These are phyloP conservation scores for Hibiscus mutabilis DNA, from an alignment of 345 rosid genomes.

Conservation along the genomic window DNA sequence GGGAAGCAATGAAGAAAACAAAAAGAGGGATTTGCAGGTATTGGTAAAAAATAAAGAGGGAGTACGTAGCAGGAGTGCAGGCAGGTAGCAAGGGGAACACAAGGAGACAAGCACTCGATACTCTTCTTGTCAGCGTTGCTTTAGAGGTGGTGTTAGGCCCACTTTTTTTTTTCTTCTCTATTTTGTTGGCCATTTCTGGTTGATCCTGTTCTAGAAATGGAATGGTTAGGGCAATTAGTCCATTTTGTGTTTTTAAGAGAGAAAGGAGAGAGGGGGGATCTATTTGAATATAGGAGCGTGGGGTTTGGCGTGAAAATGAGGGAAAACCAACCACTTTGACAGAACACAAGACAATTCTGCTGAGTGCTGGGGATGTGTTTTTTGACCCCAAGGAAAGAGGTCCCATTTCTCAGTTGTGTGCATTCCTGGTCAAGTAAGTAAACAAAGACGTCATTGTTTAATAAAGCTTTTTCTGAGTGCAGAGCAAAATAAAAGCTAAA, in stretches of 20 bases:
- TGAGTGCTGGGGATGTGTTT: slow-evolving; percentile 5
- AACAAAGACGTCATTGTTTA: slow-evolving; percentile 1
- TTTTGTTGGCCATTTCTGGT: slow-evolving; percentile 25
- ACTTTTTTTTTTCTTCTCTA: neutral
- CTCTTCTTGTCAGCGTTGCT: slow-evolving; percentile 26
- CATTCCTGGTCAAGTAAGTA: slow-evolving; percentile 16
- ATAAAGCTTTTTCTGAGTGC: neutral
- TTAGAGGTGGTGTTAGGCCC: slow-evolving; percentile 34
- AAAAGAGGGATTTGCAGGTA: neutral
- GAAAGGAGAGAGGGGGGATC: slow-evolving; percentile 24
- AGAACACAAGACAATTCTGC: slow-evolving; percentile 18
- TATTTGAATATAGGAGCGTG: slow-evolving; percentile 24
- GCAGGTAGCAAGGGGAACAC: neutral
- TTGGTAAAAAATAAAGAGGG: slow-evolving; percentile 17
- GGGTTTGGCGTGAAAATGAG: slow-evolving; percentile 24
- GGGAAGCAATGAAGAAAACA: neutral
- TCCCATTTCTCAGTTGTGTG: slow-evolving; percentile 11
- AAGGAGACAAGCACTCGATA: slow-evolving; percentile 20
- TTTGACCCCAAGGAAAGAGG: slow-evolving; percentile 11
- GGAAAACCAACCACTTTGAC: slow-evolving; percentile 6
- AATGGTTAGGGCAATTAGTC: neutral
- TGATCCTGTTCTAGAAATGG: slow-evolving; percentile 17
- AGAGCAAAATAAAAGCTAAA: neutral
- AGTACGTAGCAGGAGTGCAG: neutral
- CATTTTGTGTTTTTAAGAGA: neutral